Base-by-base conservation (phyloP, 139 green algal genomes). In the Desmodesmus armatus region DNA sequence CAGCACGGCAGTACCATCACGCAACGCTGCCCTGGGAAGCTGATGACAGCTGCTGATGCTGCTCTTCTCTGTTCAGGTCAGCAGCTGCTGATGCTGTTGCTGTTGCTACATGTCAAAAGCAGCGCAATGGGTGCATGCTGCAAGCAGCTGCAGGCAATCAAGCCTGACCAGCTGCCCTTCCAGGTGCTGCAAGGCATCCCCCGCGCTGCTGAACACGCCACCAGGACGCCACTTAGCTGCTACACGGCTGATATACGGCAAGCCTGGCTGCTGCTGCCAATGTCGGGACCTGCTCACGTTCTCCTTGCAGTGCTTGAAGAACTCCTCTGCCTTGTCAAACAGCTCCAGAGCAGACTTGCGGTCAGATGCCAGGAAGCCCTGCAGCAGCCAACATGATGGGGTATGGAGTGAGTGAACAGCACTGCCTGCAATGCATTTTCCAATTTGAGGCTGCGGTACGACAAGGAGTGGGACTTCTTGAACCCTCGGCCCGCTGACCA, bases 271-370 rank as follows among this genome's bases (percentile, higher is more conserved):
- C n/a, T 41, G 37, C 23, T 44, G 29, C 70, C 21, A 37, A n/a
- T n/a, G n/a, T n/a, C n/a, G n/a, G n/a, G n/a, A n/a, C n/a, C n/a
- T n/a, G n/a, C n/a, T n/a, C n/a, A 90, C 89, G 87, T 93, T 93
- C 77, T 87, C 86, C 35, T 85, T 74, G 84, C 91, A 94, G 65
- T 86, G 85, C 85, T 93, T 92, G 89, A 99, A 99, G 81, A 89
- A 96, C 7, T 91, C 90, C 0, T 91, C 88, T 11, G 97, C 97
- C 80, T 94, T 91, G 67, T 93, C 82, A 74, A 99, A 99, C 77
- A 94, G 95, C 43, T 91, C 69, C 39, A 94, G 85, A 3, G 97
- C 95, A 41, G 89, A 83, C 23, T 87, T 27, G 44, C 90, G 92
- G 39, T 95, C 89, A 3, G 83, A 63, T 39, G 91, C 92, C 58